phyloP scores from a whole-genome alignment of 768 basidiomycete species.

The Podaxis rugospora region DNA sequence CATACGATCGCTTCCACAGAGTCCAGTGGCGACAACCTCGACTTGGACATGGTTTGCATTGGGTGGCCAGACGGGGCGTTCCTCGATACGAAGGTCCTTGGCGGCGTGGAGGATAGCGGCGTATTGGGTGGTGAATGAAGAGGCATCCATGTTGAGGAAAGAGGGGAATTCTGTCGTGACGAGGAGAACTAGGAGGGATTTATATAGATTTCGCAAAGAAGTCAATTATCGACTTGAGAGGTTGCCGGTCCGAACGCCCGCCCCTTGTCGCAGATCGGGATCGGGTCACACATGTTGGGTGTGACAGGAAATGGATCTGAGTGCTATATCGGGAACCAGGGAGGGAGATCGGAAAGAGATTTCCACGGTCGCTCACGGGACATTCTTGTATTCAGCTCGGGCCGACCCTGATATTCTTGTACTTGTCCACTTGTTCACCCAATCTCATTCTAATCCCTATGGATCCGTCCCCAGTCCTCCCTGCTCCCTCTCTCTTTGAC shows the following conservation, averaged over 20 bases:
- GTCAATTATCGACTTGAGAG: constrained; percentile 6
- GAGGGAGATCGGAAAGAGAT: constrained; percentile 1
- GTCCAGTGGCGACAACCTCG: constrained; percentile 75
- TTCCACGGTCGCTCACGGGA: background rate
- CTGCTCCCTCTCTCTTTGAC: constrained; percentile 58
- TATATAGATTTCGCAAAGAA: constrained; percentile 9
- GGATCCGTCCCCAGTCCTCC: constrained; percentile 48
- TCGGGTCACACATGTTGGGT: background rate
- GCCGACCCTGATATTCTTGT: constrained; percentile 14
- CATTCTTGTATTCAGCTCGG: background rate
- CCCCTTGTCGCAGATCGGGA: constrained; percentile 5
- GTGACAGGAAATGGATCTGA: constrained; percentile 3
- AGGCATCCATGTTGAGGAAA: constrained; percentile 26
- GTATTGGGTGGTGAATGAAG: constrained; percentile 40
- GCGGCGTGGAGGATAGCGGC: constrained; percentile 79
- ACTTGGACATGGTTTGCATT: constrained; percentile 74
- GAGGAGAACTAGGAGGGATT: constrained; percentile 5
- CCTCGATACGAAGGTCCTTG: constrained; percentile 71
- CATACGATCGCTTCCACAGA: constrained; percentile 85
- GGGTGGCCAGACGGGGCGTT: constrained; percentile 71
- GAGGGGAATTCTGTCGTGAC: constrained; percentile 9
- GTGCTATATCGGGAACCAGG: constrained; percentile 5
- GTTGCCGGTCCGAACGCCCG: constrained; percentile 12
- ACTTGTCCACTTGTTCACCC: constrained; percentile 5
- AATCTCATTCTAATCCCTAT: constrained; percentile 25